Base-by-base conservation (phyloP, 2,329 filamentous ascomycete species). In the Hansfordia pulvinata region DNA sequence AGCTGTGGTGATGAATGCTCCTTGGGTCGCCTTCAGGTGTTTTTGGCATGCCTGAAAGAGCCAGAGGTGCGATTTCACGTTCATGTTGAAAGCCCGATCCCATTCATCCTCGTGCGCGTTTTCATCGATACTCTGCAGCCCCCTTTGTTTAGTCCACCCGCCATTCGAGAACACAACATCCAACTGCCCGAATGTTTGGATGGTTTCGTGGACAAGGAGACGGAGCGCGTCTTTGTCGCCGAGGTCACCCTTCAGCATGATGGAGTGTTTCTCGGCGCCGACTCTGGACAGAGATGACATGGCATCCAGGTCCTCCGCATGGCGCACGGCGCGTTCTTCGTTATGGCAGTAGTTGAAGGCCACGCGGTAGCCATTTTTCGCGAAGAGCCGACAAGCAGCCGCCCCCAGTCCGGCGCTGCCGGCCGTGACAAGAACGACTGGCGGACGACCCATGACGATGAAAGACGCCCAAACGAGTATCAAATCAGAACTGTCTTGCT, bases 291-390 rank as follows among this genome's bases (percentile, higher is more conserved):
- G 14, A 10, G 23, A 16, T 16, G 4, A 16, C 14, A 24, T 17
- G 14, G 16, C 14, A 14, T 24, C 23, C 14, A 16, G 14, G 14
- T 24, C 23, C 14, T 16, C 11, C 14, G 17, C 17, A 10, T 17
- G 14, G 23, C 14, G 14, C 23, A 7, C 23, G 4, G 23, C 23
- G 14, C 17, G 16, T 24, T 24, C 23, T 10, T 14, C 8, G 23
- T 16, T 14, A 8, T 14, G 17, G 10, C 16, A 24, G 23, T 24
- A 24, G 23, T 24, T 24, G 14, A 24, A 14, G 7, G 17, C 23
- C n/a, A 24, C 23, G 14, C 23, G 23, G 23, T 16, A 24, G 23
- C n/a, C n/a, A n/a, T 24, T 14, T 16, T 14, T 14, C 23, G 23
- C 23, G 15, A 24, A 16, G 23, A n/a, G 14, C 15, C 17, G 16